Evolutionary conservation across 306 rosid species (phyloP), one percentile per base, ranked within the genome.

Genomic region (Erythrophleum fordii): DNA sequence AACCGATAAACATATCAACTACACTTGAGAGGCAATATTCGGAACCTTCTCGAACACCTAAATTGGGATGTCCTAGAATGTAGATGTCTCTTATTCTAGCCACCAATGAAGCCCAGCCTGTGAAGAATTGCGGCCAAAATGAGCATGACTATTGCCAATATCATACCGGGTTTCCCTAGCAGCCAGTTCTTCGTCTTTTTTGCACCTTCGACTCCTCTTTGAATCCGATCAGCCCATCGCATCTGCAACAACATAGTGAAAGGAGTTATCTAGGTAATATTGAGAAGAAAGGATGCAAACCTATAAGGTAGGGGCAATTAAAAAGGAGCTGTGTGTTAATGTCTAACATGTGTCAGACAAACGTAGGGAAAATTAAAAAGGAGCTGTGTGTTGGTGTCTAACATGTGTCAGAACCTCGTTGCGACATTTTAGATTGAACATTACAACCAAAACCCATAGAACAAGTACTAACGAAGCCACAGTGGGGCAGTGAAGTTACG

Each of bases 171-270:
- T 69, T 86, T 92, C 69, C 99, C 99, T 35, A 95, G 90, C 41
- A 95, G 75, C 97, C 96, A 95, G 72, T 85, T 93, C 88, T 95
- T 95, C 6, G 91, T 91, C 86, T 89, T 95, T 82, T 79, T 93
- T 17, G 73, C 98, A 58, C 94, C 88, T 84, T 93, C 98, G 44
- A 82, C 91, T 51, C 93, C 98, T 73, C 87, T 90, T 77, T 93
- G 99, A 81, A 95, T 0, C 90, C 89, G 91, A 52, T 93, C 98
- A 4, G 96, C 97, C 99, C 98, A 95, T 46, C 82, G 89, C 99
- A 95, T 93, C 99, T 95, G 90, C 83, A 80, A 72, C 64, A 46
- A 83, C 67, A 74, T 11, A 72, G 72, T 46, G 22, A 46, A 69
- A 77, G 53, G 72, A 41, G 51, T 80, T 23, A 44, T 73, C 79